Conservation (phyloP, 2,329 filamentous ascomycete species). For the Mycosphaerelloides madeirae region DNA sequence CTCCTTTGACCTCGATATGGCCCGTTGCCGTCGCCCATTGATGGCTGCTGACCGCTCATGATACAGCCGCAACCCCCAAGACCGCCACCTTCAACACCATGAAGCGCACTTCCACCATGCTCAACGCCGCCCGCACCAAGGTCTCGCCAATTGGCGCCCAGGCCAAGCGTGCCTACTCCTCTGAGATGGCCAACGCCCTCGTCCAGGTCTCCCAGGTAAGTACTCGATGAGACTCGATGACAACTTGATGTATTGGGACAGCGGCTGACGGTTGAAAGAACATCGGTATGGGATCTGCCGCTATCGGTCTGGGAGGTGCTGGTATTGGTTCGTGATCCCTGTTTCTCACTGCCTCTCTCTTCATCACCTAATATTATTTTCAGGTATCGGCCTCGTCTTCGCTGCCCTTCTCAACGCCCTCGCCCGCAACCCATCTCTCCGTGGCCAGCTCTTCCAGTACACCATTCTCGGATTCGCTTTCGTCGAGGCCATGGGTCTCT, state of each 20-base stretch:
- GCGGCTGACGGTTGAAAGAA: constrained; percentile 39
- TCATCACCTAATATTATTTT: no score
- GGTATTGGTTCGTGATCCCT: no score
- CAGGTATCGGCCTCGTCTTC: constrained; percentile 95
- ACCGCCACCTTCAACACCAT: constrained; percentile 65
- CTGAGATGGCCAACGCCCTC: constrained; percentile 82
- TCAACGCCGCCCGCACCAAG: constrained; percentile 29
- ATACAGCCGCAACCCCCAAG: constrained; percentile 31
- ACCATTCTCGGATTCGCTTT: constrained; percentile 94
- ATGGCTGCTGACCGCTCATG: neutral
- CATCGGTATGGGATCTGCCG: constrained; percentile 81
- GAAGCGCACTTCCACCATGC: constrained; percentile 62
- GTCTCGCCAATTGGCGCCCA: constrained; percentile 45
- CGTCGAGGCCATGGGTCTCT: constrained; percentile 76
- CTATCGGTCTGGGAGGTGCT: constrained; percentile 67
- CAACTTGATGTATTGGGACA: no score
- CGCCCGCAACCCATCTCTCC: constrained; percentile 89
- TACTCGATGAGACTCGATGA: no score
- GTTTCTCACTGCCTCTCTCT: no score
- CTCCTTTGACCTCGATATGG: constrained; percentile 10
- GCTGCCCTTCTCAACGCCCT: constrained; percentile 82
- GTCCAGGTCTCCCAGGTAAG: constrained; percentile 71
- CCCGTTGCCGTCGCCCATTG: no score
- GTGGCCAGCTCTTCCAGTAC: constrained; percentile 93
- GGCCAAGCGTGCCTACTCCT: constrained; percentile 67